Evolutionary conservation across 2,329 filamentous ascomycete genomes (phyloP), one percentile per base, ranked within the genome.

Genomic region (Aspergillus glaucus): DNA sequence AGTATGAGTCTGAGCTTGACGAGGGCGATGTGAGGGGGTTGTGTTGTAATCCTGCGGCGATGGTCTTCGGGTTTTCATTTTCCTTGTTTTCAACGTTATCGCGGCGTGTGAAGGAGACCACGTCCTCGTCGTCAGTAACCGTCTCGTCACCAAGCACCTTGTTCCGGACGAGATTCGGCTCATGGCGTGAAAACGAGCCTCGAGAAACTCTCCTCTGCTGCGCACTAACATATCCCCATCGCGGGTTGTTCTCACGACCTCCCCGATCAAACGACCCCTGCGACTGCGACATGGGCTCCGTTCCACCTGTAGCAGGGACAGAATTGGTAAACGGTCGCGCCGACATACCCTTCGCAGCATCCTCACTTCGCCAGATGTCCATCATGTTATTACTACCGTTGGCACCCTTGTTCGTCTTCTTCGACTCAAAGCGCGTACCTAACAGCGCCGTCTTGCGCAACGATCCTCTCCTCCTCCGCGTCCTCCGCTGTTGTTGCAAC

Each of bases 371-470:
- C 34, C 14, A 36, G 7, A n/a, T 9, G 15, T 36, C 34, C 34
- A 36, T 36, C 34, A 17, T 17, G 8, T 36, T 21, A 40, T 40
- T 40, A 22, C 4, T 21, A 40, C 19, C 19, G 22, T 5, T 10
- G 10, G 37, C 19, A 40, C 15, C 17, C 15, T 17, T 40, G 22
- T 9, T 63, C 54, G 64, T 67, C 45, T 69, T 66, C 37, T 62
- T 65, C 30, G 60, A 59, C 47, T 70, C 63, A 32, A 69, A 53
- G 17, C 67, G 55, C 50, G 64, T 86, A 14, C 88, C 88, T 15
- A 95, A 76, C 44, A 95, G 75, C 22, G 89, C 90, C 9, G 88
- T 88, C 69, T 95, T 95, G 51, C 91, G 81, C 65, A 96, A 75
- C 9, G 91, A 95, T 3, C 89, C 90, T 64, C 87, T 87, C 51